Evolutionary conservation across 306 rosid genomes (phyloP).

Genomic region (Abrus pulchellus): DNA sequence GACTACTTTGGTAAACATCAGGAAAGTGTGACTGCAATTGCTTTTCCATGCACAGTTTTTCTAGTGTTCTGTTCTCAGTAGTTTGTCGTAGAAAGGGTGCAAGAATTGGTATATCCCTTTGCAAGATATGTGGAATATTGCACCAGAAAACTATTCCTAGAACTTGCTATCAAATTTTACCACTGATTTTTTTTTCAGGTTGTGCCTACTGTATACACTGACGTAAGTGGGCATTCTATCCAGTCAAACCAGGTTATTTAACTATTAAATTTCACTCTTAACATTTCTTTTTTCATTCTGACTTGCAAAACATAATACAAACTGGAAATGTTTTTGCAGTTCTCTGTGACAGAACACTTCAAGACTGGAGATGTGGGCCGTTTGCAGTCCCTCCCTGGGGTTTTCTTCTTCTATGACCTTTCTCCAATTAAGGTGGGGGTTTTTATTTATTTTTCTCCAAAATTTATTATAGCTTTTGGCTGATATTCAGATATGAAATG

Average conservation of each 20-base stretch:
- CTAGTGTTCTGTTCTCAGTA: background rate
- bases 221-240: conserved; percentile 81
- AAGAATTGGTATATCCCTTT: conserved; percentile 6
- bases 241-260: conserved; percentile 91
- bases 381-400: conserved; percentile 93
- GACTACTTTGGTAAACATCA: background rate
- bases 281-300: conserved; percentile 5
- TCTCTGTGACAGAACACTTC: conserved; percentile 96
- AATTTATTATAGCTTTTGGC: conserved; percentile 20
- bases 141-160: background rate
- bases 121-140: conserved; percentile 10
- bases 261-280: conserved; percentile 29
- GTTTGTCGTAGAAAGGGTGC: background rate
- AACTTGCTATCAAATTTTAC: conserved; percentile 19
- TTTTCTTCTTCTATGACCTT: conserved; percentile 96
- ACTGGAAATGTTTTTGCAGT: conserved; percentile 66
- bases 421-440: conserved; percentile 91
- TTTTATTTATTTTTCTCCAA: background rate
- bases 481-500: conserved; percentile 18
- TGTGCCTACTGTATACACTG: conserved; percentile 94
- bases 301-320: conserved; percentile 25
- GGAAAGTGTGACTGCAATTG: conserved; percentile 2
- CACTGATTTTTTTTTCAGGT: conserved; percentile 64
- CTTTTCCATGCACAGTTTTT: conserved; percentile 2
- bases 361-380: conserved; percentile 77